Conservation (phyloP, 352 stramenopile genomes). For the Globisporangium paddicum region DNA sequence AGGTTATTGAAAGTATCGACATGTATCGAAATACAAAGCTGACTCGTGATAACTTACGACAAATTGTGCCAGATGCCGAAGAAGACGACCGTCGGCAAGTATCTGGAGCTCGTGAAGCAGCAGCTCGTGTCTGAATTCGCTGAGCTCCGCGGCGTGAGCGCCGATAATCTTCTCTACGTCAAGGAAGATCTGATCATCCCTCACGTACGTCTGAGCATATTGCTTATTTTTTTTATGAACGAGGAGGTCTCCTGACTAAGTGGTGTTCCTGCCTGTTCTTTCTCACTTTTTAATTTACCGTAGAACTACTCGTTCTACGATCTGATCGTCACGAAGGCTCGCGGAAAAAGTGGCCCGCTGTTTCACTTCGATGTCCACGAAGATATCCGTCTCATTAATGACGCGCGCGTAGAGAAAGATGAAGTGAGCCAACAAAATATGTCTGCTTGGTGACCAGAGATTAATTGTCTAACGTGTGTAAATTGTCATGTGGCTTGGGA, state of each 20-base stretch:
- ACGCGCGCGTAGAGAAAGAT: slow-evolving; percentile 96
- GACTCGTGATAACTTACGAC: no score
- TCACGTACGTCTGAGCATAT: slow-evolving; percentile 35
- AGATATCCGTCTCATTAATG: slow-evolving; percentile 89
- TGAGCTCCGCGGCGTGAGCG: slow-evolving; percentile 86
- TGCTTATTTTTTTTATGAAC: no score
- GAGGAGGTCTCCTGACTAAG: no score
- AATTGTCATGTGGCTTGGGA: no score
- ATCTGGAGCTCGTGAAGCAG: slow-evolving; percentile 82
- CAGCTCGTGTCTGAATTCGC: slow-evolving; percentile 92
- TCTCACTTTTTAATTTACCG: slow-evolving; percentile 3
- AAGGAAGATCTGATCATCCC: slow-evolving; percentile 99
- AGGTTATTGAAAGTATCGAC: neutral
- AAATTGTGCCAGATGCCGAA: slow-evolving; percentile 91
- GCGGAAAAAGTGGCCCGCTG: slow-evolving; percentile 95
- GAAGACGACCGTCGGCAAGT: slow-evolving; percentile 89
- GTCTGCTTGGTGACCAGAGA: neutral
- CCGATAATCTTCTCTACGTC: slow-evolving; percentile 96
- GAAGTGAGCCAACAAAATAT: slow-evolving; percentile 51
- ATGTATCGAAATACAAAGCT: no score
- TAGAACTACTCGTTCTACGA: slow-evolving; percentile 99
- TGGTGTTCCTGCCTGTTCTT: slow-evolving; percentile 1
- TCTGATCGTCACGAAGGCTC: slow-evolving; percentile 96
- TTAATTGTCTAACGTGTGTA: neutral
- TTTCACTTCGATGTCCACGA: slow-evolving; percentile 98